These are phyloP conservation scores for Pythium phragmiticola DNA, from an alignment of 352 stramenopile genomes.

Conservation along the genomic window DNA sequence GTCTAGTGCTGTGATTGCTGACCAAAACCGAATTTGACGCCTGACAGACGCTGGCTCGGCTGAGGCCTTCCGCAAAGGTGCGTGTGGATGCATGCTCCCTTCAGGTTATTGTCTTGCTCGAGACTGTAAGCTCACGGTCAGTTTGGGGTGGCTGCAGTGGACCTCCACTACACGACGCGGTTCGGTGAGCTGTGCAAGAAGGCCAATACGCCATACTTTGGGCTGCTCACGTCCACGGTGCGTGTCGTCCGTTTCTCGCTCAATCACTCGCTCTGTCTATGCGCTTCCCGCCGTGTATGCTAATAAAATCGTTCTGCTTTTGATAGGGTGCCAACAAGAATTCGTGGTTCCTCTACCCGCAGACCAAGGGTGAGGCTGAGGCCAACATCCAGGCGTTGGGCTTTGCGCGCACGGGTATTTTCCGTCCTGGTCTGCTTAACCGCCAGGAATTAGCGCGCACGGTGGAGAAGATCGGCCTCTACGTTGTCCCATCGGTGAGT, in stretches of 20 bases:
- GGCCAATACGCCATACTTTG: slow-evolving; percentile 54
- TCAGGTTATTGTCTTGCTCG: too few species aligned
- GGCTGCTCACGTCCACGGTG: slow-evolving; percentile 59
- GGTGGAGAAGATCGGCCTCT: slow-evolving; percentile 49
- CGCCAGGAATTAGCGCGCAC: slow-evolving; percentile 54
- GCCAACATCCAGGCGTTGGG: slow-evolving; percentile 56
- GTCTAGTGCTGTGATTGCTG: not conserved
- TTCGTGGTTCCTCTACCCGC: slow-evolving; percentile 77
- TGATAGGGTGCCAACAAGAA: slow-evolving; percentile 45
- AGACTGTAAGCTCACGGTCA: too few species aligned
- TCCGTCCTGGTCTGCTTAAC: slow-evolving; percentile 58
- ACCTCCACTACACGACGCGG: slow-evolving; percentile 66
- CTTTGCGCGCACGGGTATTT: slow-evolving; percentile 56
- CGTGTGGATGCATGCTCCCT: not conserved
- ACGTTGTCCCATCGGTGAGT: slow-evolving; percentile 56
- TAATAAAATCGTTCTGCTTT: not conserved
- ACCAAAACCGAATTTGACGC: not conserved
- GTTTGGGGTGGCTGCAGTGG: slow-evolving; percentile 35
- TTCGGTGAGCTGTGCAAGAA: slow-evolving; percentile 53
- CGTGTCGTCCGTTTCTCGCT: slow-evolving; percentile 1
- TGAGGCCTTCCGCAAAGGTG: slow-evolving; percentile 25
- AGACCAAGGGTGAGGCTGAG: slow-evolving; percentile 76
- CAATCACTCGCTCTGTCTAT: not conserved
- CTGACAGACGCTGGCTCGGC: slow-evolving; percentile 19
- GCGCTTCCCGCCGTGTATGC: not conserved